Evolutionary conservation across 768 basidiomycete genomes (phyloP), one percentile per base, ranked within the genome.

Genomic region (Cystobasidium tubakii): DNA sequence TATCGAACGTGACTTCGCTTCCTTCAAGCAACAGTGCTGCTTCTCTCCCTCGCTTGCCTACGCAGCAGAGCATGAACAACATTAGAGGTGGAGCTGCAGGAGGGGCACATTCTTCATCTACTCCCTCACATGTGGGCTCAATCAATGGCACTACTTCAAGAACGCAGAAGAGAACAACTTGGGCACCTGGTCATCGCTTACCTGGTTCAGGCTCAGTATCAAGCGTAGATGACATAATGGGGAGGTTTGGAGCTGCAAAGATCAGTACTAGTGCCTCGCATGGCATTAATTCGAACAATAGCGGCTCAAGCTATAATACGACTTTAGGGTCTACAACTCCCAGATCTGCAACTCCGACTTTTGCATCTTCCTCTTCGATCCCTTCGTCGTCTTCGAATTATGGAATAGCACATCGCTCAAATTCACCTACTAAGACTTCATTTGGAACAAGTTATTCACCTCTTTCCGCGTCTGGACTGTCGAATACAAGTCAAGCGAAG

Each of bases 191-290:
- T 9, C 69, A 71, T 31, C 6, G 55, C 7, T 39, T 46, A 71
- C 33, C 54, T 29, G 69, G 54, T 6, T 34, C 69, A 34, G 39
- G 23, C 50, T 55, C 50, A 19, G 43, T 71, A 13, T 71, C 69
- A 7, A 71, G 69, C 69, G 33, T 71, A 17, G 69, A 71, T 27
- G 69, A 71, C 39, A 71, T 71, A 10, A 71, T 42, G 69, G 69
- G 53, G 6, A 55, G 69, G 29, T 71, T 71, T 29, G 69, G 69
- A 29, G 69, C 54, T n/a, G 15, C 13, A 17, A 62, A 31, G 25
- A 62, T 39, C 21, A 50, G n/a, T 62, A 31, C 19, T 39, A 21
- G n/a, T n/a, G n/a, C n/a, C n/a, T n/a, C n/a, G n/a, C n/a, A n/a
- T n/a, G n/a, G n/a, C n/a, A n/a, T n/a, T n/a, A n/a, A n/a, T n/a